Evolutionary conservation across 768 basidiomycete genomes (phyloP).

Genomic region (Dacryopinax spathularia): DNA sequence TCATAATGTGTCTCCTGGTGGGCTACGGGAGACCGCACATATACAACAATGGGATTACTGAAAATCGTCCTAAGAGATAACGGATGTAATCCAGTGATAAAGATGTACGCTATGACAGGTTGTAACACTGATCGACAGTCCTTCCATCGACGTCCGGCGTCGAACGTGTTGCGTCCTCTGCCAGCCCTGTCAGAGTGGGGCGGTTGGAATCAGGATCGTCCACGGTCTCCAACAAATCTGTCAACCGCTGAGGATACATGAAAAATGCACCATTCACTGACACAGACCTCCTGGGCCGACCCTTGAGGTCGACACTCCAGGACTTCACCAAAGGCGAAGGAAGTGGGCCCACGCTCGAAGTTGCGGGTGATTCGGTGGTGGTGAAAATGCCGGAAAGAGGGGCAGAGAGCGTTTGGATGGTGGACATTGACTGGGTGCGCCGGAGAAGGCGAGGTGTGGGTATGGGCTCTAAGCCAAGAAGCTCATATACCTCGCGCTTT

Average conservation of each 20-base stretch:
- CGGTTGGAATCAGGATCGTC: background rate
- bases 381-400: background rate
- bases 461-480: background rate
- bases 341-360: background rate
- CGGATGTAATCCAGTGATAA: too few species aligned
- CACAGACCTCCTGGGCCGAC: background rate
- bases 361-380: background rate
- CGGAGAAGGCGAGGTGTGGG: background rate
- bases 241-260: background rate
- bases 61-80: too few species aligned
- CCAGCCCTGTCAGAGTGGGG: too few species aligned
- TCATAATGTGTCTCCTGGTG: too few species aligned
- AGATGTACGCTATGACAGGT: too few species aligned
- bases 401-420: background rate
- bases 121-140: too few species aligned
- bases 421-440: background rate
- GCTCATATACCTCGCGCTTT: background rate
- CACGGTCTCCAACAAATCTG: background rate
- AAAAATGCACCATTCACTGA: background rate
- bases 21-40: too few species aligned
- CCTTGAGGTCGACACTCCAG: background rate
- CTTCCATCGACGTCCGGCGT: too few species aligned
- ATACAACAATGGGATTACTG: too few species aligned
- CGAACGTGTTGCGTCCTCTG: too few species aligned
- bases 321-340: background rate